Evolutionary conservation across 2,329 filamentous ascomycete genomes (phyloP).

Genomic region (Arthrobotrys sinensis): DNA sequence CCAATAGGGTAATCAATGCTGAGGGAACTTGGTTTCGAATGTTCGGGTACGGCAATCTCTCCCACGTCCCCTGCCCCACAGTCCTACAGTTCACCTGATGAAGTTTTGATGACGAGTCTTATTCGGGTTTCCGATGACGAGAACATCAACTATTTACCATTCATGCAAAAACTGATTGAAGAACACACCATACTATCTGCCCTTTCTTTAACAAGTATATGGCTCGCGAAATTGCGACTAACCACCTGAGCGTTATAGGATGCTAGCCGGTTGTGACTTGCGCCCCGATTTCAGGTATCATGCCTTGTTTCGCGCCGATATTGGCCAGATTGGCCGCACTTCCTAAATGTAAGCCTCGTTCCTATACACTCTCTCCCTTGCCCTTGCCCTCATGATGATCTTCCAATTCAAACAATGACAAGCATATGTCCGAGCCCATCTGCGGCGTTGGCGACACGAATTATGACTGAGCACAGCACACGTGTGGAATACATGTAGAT

Average conservation of each 20-base stretch:
- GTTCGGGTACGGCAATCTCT: neutral
- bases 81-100: conserved; percentile 66
- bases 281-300: too few species aligned
- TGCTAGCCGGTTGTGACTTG: neutral
- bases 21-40: neutral
- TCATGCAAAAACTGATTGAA: conserved; percentile 76
- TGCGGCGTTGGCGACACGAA: conserved; percentile 60
- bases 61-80: conserved; percentile 3
- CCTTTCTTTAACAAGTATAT: neutral
- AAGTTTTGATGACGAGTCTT: conserved; percentile 83
- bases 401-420: conserved; percentile 64
- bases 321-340: too few species aligned
- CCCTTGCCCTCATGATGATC: conserved; percentile 38
- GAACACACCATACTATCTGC: conserved; percentile 60
- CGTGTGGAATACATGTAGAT: conserved; percentile 2
- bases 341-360: neutral
- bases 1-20: neutral
- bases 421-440: conserved; percentile 65
- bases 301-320: too few species aligned
- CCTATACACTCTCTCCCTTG: neutral
- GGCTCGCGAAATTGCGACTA: neutral
- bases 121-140: conserved; percentile 81
- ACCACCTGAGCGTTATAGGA: neutral
- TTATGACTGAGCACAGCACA: conserved; percentile 61
- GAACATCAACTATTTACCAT: conserved; percentile 77